Conservation (phyloP, 202 grass and related monocot genomes). For the Zoysia matrella region DNA sequence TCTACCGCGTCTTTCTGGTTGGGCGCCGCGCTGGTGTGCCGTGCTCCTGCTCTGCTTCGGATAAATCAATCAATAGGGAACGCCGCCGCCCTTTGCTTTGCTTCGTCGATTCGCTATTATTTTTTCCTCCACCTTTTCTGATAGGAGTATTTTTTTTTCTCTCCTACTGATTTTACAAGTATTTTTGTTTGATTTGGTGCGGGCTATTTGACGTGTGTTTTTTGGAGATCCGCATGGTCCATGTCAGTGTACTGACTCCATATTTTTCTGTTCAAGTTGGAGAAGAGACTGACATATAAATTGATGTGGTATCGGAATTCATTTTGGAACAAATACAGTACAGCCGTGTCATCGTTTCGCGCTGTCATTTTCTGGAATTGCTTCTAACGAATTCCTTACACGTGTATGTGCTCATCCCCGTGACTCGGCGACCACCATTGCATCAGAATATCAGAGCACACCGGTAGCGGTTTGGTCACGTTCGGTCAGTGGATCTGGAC, state of each 20-base stretch:
- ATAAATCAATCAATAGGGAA: conserved; percentile 43
- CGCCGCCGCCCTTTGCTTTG: background rate
- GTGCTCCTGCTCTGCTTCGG: conserved; percentile 9
- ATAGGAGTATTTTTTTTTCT: background rate
- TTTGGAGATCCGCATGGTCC: background rate
- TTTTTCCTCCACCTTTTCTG: background rate
- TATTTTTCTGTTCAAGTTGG: background rate
- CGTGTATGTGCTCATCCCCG: background rate
- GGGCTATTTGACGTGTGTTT: background rate
- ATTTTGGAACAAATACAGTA: background rate
- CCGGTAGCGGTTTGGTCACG: background rate
- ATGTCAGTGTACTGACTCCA: no score
- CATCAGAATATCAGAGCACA: background rate
- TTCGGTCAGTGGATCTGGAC: conserved; percentile 32
- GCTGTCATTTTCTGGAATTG: conserved; percentile 30
- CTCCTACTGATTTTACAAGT: background rate
- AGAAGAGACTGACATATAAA: background rate
- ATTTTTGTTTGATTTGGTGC: background rate
- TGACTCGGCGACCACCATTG: conserved; percentile 16
- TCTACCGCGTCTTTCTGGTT: conserved; percentile 39
- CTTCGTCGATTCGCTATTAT: conserved; percentile 16
- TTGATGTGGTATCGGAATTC: background rate
- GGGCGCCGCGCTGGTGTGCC: conserved; percentile 30
- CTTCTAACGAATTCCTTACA: conserved; percentile 1
- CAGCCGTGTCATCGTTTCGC: background rate